These are phyloP conservation scores for Blastomyces percursus DNA, from an alignment of 2,329 filamentous ascomycete species.

Conservation along the genomic window DNA sequence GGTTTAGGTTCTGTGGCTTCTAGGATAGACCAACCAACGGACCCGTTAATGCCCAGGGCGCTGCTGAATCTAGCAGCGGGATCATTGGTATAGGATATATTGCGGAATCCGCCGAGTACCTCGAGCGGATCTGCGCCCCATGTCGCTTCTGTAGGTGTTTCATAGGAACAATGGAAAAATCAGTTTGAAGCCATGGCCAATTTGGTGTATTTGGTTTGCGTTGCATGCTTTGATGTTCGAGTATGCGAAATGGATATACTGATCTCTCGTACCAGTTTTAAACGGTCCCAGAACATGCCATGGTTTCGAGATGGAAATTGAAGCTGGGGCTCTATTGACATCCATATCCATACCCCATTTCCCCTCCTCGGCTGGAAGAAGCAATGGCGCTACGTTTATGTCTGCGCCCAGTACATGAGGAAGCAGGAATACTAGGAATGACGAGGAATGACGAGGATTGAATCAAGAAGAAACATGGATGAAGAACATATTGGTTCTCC, in stretches of 20 bases:
- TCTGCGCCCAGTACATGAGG: neutral
- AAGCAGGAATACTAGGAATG: neutral
- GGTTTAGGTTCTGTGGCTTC: constrained; percentile 23
- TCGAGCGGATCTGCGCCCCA: constrained; percentile 52
- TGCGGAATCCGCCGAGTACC: constrained; percentile 41
- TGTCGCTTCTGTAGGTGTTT: constrained; percentile 37
- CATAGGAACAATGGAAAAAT: neutral
- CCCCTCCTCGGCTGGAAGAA: neutral
- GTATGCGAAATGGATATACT: constrained; percentile 14
- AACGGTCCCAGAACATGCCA: constrained; percentile 50
- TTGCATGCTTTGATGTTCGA: neutral
- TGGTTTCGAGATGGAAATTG: constrained; percentile 17
- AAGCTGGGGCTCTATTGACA: neutral
- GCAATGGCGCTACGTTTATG: neutral
- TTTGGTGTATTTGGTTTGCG: neutral
- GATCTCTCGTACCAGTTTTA: constrained; percentile 48
- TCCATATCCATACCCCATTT: neutral
- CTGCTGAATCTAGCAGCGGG: constrained; percentile 36
- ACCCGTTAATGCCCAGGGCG: constrained; percentile 42
- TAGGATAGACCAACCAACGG: constrained; percentile 38
- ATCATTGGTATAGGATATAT: constrained; percentile 31
- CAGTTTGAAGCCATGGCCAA: constrained; percentile 10
- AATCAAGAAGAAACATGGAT: neutral
- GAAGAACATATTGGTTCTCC: neutral
- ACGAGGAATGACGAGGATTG: no score